Conservation (phyloP, 2,329 filamentous ascomycete species). For the Paraphoma chrysanthemicola region DNA sequence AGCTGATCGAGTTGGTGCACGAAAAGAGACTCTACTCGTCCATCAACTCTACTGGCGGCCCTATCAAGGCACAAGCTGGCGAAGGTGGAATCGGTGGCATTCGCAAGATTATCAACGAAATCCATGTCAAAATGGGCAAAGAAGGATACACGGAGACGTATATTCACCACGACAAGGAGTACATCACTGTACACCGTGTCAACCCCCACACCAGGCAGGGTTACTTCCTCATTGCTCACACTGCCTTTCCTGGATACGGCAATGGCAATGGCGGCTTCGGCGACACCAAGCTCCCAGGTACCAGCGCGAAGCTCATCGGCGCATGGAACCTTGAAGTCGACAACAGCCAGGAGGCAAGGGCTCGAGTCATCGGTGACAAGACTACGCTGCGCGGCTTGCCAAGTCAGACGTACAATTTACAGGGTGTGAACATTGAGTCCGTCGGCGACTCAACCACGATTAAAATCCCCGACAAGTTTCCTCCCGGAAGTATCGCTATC, state of each 20-base stretch:
- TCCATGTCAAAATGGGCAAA: conserved; percentile 94
- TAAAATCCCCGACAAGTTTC: conserved; percentile 80
- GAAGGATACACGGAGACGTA: conserved; percentile 95
- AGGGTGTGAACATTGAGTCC: conserved; percentile 75
- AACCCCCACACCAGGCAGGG: conserved; percentile 92
- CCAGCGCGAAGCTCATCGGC: conserved; percentile 83
- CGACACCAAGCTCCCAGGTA: conserved; percentile 81
- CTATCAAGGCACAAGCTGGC: conserved; percentile 70
- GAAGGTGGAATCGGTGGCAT: conserved; percentile 86
- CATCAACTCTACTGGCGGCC: conserved; percentile 67
- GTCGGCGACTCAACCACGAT: conserved; percentile 78
- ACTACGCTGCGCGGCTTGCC: conserved; percentile 81
- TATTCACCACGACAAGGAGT: conserved; percentile 94
- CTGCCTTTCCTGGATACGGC: conserved; percentile 90
- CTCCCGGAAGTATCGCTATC: conserved; percentile 90
- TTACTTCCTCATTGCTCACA: conserved; percentile 95
- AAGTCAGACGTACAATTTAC: conserved; percentile 76
- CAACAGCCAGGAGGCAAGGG: conserved; percentile 71
- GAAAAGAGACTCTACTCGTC: conserved; percentile 87
- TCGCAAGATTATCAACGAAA: conserved; percentile 92
- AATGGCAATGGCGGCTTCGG: conserved; percentile 82
- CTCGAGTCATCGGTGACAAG: conserved; percentile 71
- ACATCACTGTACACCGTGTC: conserved; percentile 94
- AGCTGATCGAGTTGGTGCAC: conserved; percentile 88
- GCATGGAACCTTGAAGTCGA: conserved; percentile 94